A percentile compares a stretch with the other conserved stretches of the same genome.
phyloP scores from a whole-genome alignment of 768 basidiomycete species.

The Leccinum disarticulatum region DNA sequence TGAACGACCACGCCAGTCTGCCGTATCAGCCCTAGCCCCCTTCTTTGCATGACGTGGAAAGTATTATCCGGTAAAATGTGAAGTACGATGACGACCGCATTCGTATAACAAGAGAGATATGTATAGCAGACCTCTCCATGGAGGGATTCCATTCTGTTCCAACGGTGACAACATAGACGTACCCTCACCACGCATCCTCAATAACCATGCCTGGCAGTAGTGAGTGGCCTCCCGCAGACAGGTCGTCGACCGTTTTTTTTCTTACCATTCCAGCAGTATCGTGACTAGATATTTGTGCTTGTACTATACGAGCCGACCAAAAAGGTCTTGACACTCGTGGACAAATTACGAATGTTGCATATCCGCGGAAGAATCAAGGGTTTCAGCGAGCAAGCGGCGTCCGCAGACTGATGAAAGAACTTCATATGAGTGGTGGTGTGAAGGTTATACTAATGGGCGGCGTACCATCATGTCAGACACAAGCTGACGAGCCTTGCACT shows the following conservation, averaged over 20 bases:
- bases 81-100: too few species aligned
- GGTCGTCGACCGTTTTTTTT: not conserved
- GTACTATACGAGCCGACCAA: not conserved
- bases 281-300: not conserved
- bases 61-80: too few species aligned
- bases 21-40: too few species aligned
- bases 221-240: not conserved
- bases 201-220: not conserved
- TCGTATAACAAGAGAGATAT: too few species aligned
- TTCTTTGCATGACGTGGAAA: too few species aligned
- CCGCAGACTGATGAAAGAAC: not conserved
- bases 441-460: not conserved
- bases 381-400: not conserved
- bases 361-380: not conserved
- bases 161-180: too few species aligned
- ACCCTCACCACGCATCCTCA: too few species aligned
- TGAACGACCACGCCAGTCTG: too few species aligned
- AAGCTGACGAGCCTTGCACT: too few species aligned
- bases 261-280: conserved; percentile 4
- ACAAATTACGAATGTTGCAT: not conserved
- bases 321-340: not conserved
- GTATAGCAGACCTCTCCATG: too few species aligned
- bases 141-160: too few species aligned
- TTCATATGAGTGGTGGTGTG: not conserved
- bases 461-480: not conserved